Percentiles rank a stretch among this genome's conserved stretches.
Conservation (phyloP, 2,329 filamentous ascomycete species). For the Furcasterigmium furcatum region DNA sequence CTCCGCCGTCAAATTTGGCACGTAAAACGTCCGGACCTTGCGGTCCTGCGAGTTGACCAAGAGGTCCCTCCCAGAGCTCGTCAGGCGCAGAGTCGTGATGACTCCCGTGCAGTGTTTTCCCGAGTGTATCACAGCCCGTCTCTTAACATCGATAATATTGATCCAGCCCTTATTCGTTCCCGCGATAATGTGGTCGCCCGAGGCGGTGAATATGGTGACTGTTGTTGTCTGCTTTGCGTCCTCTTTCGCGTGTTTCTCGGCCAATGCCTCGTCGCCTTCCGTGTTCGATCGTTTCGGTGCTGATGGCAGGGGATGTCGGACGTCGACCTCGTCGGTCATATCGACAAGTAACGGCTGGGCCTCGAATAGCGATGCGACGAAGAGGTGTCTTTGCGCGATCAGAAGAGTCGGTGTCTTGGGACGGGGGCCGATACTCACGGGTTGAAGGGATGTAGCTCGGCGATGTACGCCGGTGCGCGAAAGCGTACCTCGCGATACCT, state of each 20-base stretch:
- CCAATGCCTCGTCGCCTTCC: constrained; percentile 65
- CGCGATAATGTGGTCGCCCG: constrained; percentile 84
- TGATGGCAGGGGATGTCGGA: constrained; percentile 77
- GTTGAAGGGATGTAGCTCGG: constrained; percentile 88
- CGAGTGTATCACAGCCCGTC: constrained; percentile 81
- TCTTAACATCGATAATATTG: constrained; percentile 86
- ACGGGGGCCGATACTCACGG: constrained; percentile 52
- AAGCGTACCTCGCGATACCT: constrained; percentile 84
- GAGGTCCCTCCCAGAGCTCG: constrained; percentile 78
- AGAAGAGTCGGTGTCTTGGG: constrained; percentile 10
- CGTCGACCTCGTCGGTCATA: constrained; percentile 63
- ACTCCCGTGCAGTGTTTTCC: constrained; percentile 84
- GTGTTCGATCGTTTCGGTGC: constrained; percentile 71
- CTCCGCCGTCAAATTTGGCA: constrained; percentile 70
- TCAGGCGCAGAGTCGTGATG: constrained; percentile 83
- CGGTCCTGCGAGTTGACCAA: constrained; percentile 93
- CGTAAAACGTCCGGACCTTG: constrained; percentile 86
- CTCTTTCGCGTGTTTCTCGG: constrained; percentile 84
- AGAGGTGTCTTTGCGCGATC: constrained; percentile 61
- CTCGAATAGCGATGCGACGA: constrained; percentile 91
- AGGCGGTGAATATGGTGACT: constrained; percentile 81
- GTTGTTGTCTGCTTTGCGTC: constrained; percentile 96
- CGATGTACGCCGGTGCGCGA: constrained; percentile 90
- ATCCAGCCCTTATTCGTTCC: constrained; percentile 95
- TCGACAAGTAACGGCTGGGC: constrained; percentile 89